Evolutionary conservation across 148 eudicot species (phyloP).

Genomic region (Chenopodium album): DNA sequence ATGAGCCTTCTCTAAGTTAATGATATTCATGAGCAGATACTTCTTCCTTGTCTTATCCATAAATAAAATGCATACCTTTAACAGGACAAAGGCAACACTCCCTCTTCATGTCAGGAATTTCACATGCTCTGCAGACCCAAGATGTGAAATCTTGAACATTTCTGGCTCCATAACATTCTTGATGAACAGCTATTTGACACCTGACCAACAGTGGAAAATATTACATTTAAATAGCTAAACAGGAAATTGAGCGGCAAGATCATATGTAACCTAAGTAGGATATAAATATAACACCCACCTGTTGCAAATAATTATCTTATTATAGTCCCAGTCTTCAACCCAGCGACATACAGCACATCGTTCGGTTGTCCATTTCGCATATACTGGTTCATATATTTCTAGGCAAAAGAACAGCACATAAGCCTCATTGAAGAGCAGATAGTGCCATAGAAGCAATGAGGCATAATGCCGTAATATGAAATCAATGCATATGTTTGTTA

Average conservation of each 20-base stretch:
- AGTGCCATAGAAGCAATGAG: background rate
- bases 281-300: conserved; percentile 42
- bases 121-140: conserved; percentile 99
- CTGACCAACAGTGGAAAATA: conserved; percentile 31
- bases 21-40: no score
- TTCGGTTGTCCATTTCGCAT: conserved; percentile 89
- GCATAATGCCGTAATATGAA: background rate
- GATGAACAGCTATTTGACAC: conserved; percentile 98
- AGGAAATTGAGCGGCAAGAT: conserved; percentile 1
- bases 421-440: conserved; percentile 8
- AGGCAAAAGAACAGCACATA: conserved; percentile 20
- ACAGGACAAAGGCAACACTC: conserved; percentile 97
- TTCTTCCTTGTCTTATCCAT: no score
- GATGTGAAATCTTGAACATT: conserved; percentile 67
- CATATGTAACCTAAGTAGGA: background rate
- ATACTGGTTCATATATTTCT: conserved; percentile 77
- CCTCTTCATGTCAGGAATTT: conserved; percentile 55
- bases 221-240: background rate
- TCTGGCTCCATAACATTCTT: conserved; percentile 90
- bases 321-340: conserved; percentile 92
- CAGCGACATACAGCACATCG: conserved; percentile 96
- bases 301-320: conserved; percentile 90
- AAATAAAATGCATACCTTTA: conserved; percentile 51
- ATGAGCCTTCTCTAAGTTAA: no score
- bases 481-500: background rate